Base-by-base conservation (phyloP, 148 eudicot species). In the Fagopyrum homotropicum region DNA sequence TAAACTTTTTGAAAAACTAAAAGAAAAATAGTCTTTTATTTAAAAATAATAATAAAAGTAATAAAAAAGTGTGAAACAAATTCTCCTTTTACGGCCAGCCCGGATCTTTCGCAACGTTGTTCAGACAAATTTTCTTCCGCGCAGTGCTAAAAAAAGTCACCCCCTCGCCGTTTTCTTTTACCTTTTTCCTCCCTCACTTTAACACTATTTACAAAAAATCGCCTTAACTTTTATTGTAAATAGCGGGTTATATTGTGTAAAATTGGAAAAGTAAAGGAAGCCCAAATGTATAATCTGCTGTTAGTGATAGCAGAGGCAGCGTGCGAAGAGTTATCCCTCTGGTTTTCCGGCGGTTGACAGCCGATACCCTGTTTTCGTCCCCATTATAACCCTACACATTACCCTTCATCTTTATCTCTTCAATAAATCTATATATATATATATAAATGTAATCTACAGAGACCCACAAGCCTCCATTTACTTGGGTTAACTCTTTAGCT, bases 61-160 rank as follows among this genome's bases (percentile, higher is more conserved):
- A 14, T 10, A 2, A 29, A 29, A 61, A 61, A 44, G 44, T 35
- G 4, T 6, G 19, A 5, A 66, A 35, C 9, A 66, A 66, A 40
- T 66, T 66, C 71, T 43, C 71, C 9, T 66, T 66, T 43, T 66
- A 66, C 73, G 55, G 73, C 55, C 73, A 46, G 54, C 73, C 73
- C 73, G 73, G 73, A 72, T 45, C 55, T 72, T 72, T 72, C 73
- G 73, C 73, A 35, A 72, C 73, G 40, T 49, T 72, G 73, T 47
- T 47, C 35, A 72, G 73, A 72, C 52, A 46, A 5, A 46, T 72
- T 49, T 72, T 49, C 73, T 46, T 47, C 55, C 35, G 22, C 73
- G 73, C 73, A 72, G 73, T 14, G 73, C 52, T 72, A 72, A 72
- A 72, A 72, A 72, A 72, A 72, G 73, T 72, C 73, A 72, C 72